phyloP scores from a whole-genome alignment of 1,139 yeast species.

The Pichia sp. region DNA sequence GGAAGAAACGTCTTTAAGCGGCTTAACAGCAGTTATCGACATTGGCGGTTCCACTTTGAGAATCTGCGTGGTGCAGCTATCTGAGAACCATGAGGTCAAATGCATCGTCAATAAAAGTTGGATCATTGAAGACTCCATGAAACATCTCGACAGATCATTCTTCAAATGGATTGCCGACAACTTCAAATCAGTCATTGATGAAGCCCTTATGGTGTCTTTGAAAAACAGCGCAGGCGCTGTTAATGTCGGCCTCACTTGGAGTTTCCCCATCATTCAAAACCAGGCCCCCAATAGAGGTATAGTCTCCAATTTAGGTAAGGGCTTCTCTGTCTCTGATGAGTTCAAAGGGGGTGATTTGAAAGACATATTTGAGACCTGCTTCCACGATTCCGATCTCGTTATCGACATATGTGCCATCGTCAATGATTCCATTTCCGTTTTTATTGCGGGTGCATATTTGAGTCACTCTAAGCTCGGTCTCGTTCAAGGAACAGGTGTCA shows the following conservation, averaged over 20 bases:
- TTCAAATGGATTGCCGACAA: conserved; percentile 6
- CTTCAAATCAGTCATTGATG: conserved; percentile 2
- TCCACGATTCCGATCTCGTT: conserved; percentile 10
- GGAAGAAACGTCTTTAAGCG: neutral
- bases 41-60: conserved; percentile 13
- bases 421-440: conserved; percentile 30
- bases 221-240: neutral
- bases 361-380: conserved; percentile 32
- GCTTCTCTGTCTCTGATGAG: conserved; percentile 38
- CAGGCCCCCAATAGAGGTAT: conserved; percentile 36
- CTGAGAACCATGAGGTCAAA: conserved; percentile 1
- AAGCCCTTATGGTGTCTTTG: neutral
- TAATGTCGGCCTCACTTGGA: conserved; percentile 32
- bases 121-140: conserved; percentile 6
- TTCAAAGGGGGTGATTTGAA: conserved; percentile 38
- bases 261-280: conserved; percentile 45
- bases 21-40: conserved; percentile 7
- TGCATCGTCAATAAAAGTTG: conserved; percentile 9
- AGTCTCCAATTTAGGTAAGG: conserved; percentile 44
- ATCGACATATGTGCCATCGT: conserved; percentile 23
- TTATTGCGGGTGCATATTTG: conserved; percentile 24
- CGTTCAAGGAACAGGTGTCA: conserved; percentile 31
- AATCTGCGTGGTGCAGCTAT: conserved; percentile 7
- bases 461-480: conserved; percentile 23
- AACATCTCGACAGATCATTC: conserved; percentile 6